Evolutionary conservation across 208 protist genomes (phyloP).

Genomic region (Crithidia thermophila): DNA sequence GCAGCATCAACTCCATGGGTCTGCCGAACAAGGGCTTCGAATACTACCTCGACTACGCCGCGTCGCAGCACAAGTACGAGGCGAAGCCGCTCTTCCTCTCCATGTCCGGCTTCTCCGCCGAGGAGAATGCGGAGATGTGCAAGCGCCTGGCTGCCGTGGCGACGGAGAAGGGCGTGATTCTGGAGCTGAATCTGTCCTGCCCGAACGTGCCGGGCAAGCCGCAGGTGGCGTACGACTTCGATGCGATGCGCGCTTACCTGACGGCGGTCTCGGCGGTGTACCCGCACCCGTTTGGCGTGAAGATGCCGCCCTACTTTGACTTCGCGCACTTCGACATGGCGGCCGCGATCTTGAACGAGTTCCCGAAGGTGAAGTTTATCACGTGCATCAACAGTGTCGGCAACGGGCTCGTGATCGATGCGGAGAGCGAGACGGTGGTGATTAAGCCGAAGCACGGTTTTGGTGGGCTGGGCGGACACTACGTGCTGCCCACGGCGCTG

Average conservation of each 20-base stretch:
- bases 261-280: constrained; percentile 61
- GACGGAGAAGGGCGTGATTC: constrained; percentile 58
- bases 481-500: constrained; percentile 88
- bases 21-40: constrained; percentile 88
- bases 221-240: constrained; percentile 91
- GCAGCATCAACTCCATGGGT: constrained; percentile 91
- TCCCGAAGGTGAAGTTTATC: constrained; percentile 80
- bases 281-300: constrained; percentile 82
- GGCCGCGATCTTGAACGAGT: constrained; percentile 81
- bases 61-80: constrained; percentile 54
- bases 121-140: constrained; percentile 82
- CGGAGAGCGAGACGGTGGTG: constrained; percentile 77
- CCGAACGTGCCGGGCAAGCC: constrained; percentile 91
- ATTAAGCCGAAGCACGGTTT: constrained; percentile 91
- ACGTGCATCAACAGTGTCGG: constrained; percentile 91
- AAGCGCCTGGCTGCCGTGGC: constrained; percentile 48
- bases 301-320: constrained; percentile 92
- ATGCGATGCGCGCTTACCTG: constrained; percentile 70
- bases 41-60: constrained; percentile 73
- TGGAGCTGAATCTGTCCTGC: constrained; percentile 91
- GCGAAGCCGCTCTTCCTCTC: constrained; percentile 87
- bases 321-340: constrained; percentile 89
- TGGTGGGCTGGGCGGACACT: constrained; percentile 81
- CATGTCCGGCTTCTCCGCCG: constrained; percentile 78
- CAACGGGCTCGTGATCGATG: constrained; percentile 87